Evolutionary conservation across 75 land plant species (phyloP).

Genomic region (Chamaecyparis obtusa): DNA sequence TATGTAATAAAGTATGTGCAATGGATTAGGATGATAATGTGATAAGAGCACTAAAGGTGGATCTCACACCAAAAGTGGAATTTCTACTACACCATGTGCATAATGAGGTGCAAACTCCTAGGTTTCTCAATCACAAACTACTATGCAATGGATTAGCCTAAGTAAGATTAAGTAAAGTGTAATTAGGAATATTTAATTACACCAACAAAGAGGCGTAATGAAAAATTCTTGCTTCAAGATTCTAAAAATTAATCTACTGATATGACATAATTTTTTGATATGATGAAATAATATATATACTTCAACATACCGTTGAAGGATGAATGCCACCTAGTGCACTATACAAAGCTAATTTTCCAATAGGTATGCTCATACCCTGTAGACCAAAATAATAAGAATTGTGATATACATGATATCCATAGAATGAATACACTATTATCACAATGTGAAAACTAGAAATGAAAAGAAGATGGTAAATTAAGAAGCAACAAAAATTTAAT

Average conservation of each 20-base stretch:
- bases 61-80: too few relatives aligned
- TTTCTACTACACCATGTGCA: too few relatives aligned
- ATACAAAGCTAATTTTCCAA: slow-evolving; percentile 84
- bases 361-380: slow-evolving; percentile 94
- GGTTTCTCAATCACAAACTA: too few relatives aligned
- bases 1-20: too few relatives aligned
- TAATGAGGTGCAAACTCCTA: too few relatives aligned
- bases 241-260: not conserved
- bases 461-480: not conserved
- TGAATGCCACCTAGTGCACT: slow-evolving; percentile 91
- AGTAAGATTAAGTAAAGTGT: too few relatives aligned
- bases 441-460: not conserved
- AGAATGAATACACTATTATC: not conserved
- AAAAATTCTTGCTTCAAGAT: not conserved
- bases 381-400: not conserved
- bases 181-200: too few relatives aligned
- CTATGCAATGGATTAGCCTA: too few relatives aligned
- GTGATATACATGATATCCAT: not conserved
- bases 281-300: not conserved
- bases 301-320: slow-evolving; percentile 71
- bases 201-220: not conserved
- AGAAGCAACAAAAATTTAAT: not conserved
- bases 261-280: not conserved
- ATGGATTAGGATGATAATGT: too few relatives aligned
- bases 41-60: too few relatives aligned